These are phyloP conservation scores for Helianthus tuberosus DNA, from an alignment of 129 eudicot genomes.

Conservation along the genomic window DNA sequence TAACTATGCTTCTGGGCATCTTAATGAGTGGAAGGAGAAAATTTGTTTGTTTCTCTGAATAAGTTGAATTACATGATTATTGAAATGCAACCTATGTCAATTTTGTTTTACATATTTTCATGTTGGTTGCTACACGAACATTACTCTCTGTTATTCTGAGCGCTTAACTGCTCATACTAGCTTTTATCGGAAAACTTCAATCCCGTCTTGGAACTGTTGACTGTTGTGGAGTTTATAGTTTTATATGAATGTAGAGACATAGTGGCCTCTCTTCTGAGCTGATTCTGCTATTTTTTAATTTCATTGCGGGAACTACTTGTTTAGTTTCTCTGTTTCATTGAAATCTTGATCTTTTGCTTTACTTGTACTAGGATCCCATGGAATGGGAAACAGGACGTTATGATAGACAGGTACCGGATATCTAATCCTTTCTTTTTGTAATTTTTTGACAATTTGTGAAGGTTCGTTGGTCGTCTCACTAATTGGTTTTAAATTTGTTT, in stretches of 20 bases:
- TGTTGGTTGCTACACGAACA: conserved; percentile 10
- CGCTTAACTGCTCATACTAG: not conserved
- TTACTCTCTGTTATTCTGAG: conserved; percentile 2
- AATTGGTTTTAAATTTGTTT: not conserved
- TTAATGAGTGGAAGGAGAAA: conserved; percentile 12
- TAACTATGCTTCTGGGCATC: not conserved
- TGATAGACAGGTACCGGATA: conserved; percentile 86
- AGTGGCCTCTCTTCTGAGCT: not conserved
- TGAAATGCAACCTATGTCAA: not conserved
- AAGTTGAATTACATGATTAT: conserved; percentile 1
- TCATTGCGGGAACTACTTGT: not conserved
- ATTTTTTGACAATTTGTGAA: not conserved
- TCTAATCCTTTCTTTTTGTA: not conserved
- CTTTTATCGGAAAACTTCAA: not conserved
- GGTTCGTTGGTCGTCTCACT: conserved; percentile 8
- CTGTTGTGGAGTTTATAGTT: conserved; percentile 4
- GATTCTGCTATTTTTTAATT: not conserved
- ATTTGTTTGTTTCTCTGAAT: conserved; percentile 2
- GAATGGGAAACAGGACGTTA: conserved; percentile 90
- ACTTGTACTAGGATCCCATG: conserved; percentile 80
- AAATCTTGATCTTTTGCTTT: conserved; percentile 24
- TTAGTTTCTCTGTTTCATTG: not conserved
- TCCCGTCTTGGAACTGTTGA: not conserved
- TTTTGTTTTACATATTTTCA: not conserved
- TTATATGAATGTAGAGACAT: conserved; percentile 8